These are phyloP conservation scores for Peronosclerospora sorghi DNA, from an alignment of 352 stramenopile genomes.

Conservation along the genomic window DNA sequence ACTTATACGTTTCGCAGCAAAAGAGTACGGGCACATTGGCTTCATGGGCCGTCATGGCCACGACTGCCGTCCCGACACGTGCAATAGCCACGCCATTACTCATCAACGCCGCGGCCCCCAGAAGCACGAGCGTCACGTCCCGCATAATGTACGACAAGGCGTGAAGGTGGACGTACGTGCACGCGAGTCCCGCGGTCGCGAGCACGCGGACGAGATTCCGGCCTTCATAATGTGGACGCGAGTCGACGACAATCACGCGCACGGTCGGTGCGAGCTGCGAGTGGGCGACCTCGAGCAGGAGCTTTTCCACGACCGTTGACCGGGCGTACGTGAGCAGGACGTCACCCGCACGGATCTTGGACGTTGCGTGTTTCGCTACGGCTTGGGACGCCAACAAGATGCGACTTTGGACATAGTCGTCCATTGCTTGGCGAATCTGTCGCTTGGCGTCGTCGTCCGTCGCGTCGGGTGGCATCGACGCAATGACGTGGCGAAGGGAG, in stretches of 20 bases:
- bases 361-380: slow-evolving; percentile 80
- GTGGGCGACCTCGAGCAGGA: slow-evolving; percentile 57
- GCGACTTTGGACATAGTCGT: slow-evolving; percentile 89
- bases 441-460: slow-evolving; percentile 80
- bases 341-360: slow-evolving; percentile 87
- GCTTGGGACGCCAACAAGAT: slow-evolving; percentile 87
- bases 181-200: slow-evolving; percentile 61
- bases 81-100: slow-evolving; percentile 90
- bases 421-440: slow-evolving; percentile 83
- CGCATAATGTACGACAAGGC: slow-evolving; percentile 93
- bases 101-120: slow-evolving; percentile 91
- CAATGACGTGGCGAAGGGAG: slow-evolving; percentile 83
- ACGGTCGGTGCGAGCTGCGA: slow-evolving; percentile 37
- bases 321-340: slow-evolving; percentile 92
- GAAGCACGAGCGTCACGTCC: slow-evolving; percentile 93
- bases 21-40: slow-evolving; percentile 94
- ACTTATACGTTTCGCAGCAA: slow-evolving; percentile 98
- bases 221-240: slow-evolving; percentile 77
- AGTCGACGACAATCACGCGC: slow-evolving; percentile 92
- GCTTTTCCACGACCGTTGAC: slow-evolving; percentile 85
- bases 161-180: slow-evolving; percentile 91
- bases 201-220: slow-evolving; percentile 69
- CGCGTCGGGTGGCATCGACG: slow-evolving; percentile 76
- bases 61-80: slow-evolving; percentile 85
- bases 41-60: slow-evolving; percentile 87